Base-by-base conservation (phyloP, 2,329 filamentous ascomycete genomes). In the Phialophora chinensis region DNA sequence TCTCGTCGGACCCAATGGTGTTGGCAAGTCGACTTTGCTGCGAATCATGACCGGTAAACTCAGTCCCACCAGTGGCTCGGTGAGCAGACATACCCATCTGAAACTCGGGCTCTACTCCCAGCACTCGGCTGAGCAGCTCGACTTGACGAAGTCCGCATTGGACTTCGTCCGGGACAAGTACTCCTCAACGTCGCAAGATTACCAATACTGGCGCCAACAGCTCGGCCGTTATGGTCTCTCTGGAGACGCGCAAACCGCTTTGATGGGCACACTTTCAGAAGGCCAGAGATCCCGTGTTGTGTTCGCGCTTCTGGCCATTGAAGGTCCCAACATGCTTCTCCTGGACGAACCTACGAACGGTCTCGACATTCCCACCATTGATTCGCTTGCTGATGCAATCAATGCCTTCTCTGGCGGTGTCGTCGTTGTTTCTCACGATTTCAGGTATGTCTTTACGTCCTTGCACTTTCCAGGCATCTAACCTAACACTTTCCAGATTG, bases 301-400 rank as follows among this genome's bases (percentile, higher is more conserved):
- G 50, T 99, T 99, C 78, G 95, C 95, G 49, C 85, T 99, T 74
- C 84, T 99, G 72, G 95, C 95, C 72, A 97, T 99, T 72, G 95
- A 99, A 75, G 84, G 89, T 31, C 95, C 95, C 74, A 99, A 99
- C 86, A 99, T 99, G 95, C 83, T 99, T 74, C 82, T 99, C 73
- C 88, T 99, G 64, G 95, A 99, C 84, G 95, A 99, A 84, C 96
- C 95, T 80, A 99, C 95, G 79, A 99, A 99, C 89, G 95, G 95
- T 87, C 85, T 99, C 70, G 95, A 99, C 86, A 99, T 99, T 72
- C 93, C 95, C 33, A 98, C 95, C 62, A 99, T 99, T 76, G 95
- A 99, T 84, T 93, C 90, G 82, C 82, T 99, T 82, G 96, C 95
- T 2, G 94, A 99, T 77, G 95, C 95, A 74, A 99, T 99, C 84